Conservation (phyloP, 345 rosid species). For the Pelargonium nanum region DNA sequence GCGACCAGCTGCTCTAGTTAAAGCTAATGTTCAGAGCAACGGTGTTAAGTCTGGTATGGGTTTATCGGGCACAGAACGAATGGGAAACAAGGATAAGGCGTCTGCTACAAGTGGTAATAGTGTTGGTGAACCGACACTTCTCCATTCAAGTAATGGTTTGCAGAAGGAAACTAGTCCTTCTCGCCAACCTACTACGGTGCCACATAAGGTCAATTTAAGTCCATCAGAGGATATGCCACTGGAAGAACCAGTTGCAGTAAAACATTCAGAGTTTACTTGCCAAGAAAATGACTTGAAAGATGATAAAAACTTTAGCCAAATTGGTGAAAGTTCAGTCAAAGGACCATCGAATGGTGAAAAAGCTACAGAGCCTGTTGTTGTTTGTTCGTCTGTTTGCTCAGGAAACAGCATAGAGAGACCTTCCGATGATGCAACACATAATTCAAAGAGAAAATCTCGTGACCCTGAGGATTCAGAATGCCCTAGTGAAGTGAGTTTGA, state of each 20-base stretch:
- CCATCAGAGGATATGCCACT: slow-evolving; percentile 24
- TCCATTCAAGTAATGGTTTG: slow-evolving; percentile 14
- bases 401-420: slow-evolving; percentile 49
- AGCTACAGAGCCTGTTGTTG: slow-evolving; percentile 35
- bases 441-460: slow-evolving; percentile 51
- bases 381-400: slow-evolving; percentile 70
- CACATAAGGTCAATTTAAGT: slow-evolving; percentile 28
- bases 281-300: slow-evolving; percentile 23
- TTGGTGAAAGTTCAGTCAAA: slow-evolving; percentile 24
- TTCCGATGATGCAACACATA: slow-evolving; percentile 38
- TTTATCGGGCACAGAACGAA: slow-evolving; percentile 13
- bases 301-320: slow-evolving; percentile 16
- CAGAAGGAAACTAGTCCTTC: slow-evolving; percentile 24
- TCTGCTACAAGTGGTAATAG: slow-evolving; percentile 16
- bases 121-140: slow-evolving; percentile 8
- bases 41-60: not conserved
- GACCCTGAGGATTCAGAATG: slow-evolving; percentile 30
- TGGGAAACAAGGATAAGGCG: slow-evolving; percentile 21
- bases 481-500: slow-evolving; percentile 30
- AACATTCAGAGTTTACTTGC: slow-evolving; percentile 23
- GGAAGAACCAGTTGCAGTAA: slow-evolving; percentile 23
- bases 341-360: slow-evolving; percentile 41
- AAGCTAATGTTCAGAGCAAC: slow-evolving; percentile 29
- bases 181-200: slow-evolving; percentile 19
- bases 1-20: slow-evolving; percentile 42